phyloP scores from a whole-genome alignment of 2,329 filamentous ascomycete genomes.

The Colletotrichum sublineola region DNA sequence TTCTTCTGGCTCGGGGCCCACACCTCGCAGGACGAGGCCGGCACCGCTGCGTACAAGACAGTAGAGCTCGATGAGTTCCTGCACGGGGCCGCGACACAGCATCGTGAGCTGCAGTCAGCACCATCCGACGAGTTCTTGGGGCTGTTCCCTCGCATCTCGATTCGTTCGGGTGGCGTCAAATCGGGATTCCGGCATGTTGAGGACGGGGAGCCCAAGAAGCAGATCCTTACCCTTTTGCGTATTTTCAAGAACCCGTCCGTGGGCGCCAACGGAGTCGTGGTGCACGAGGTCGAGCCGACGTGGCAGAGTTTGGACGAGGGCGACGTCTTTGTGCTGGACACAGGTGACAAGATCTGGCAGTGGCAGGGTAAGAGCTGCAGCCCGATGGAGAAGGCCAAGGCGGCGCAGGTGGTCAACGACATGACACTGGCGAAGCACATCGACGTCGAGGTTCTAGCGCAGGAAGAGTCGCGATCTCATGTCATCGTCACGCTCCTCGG shows the following conservation, averaged over 20 bases:
- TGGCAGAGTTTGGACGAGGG: conserved; percentile 73
- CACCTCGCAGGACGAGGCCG: conserved; percentile 77
- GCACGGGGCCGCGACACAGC: conserved; percentile 71
- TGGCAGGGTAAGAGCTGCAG: conserved; percentile 77
- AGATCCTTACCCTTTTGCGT: conserved; percentile 67
- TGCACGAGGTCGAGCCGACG: conserved; percentile 73
- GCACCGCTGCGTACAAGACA: conserved; percentile 78
- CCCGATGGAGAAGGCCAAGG: conserved; percentile 78
- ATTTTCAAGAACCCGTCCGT: conserved; percentile 71
- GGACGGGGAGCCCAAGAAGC: conserved; percentile 54
- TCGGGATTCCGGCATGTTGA: conserved; percentile 76
- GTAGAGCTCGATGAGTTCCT: conserved; percentile 79
- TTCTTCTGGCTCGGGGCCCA: conserved; percentile 79
- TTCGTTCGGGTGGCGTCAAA: conserved; percentile 70
- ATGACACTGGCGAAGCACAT: conserved; percentile 73
- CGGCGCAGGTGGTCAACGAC: conserved; percentile 75
- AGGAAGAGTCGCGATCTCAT: conserved; percentile 68
- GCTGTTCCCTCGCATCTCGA: conserved; percentile 71
- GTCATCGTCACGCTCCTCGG: conserved; percentile 70
- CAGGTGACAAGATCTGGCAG: conserved; percentile 74
- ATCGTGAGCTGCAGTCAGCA: conserved; percentile 72
- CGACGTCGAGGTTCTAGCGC: conserved; percentile 75
- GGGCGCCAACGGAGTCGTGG: conserved; percentile 64
- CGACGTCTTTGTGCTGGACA: conserved; percentile 76
- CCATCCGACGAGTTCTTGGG: conserved; percentile 71